Percentiles rank a stretch among this genome's conserved stretches.
These are phyloP conservation scores for Castanopsis chinensis DNA, from an alignment of 306 rosid species.

Conservation along the genomic window DNA sequence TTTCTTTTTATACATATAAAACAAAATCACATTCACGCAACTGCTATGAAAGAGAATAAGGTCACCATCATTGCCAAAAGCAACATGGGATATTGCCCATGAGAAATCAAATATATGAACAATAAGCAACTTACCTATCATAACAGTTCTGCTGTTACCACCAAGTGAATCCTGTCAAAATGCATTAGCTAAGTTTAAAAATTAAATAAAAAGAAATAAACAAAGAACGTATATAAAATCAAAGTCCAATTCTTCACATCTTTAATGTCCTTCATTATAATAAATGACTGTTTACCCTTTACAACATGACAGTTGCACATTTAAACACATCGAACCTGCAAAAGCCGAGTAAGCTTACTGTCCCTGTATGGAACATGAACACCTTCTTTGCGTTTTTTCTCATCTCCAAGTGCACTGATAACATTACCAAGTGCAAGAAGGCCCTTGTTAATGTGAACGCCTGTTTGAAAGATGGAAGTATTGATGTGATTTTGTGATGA, in stretches of 20 bases:
- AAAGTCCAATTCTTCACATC: background rate
- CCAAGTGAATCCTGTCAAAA: constrained; percentile 97
- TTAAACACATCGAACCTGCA: constrained; percentile 66
- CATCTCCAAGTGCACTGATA: constrained; percentile 99
- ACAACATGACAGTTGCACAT: constrained; percentile 10
- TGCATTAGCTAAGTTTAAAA: constrained; percentile 15
- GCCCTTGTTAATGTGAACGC: constrained; percentile 96
- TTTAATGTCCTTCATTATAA: constrained; percentile 1
- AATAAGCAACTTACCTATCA: constrained; percentile 70
- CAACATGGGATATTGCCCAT: background rate
- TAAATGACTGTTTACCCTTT: constrained; percentile 11
- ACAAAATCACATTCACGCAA: background rate
- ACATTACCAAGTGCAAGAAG: constrained; percentile 99
- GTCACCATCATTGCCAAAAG: background rate
- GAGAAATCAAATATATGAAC: constrained; percentile 2
- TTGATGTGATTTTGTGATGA: constrained; percentile 22
- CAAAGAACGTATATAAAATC: background rate
- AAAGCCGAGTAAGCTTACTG: constrained; percentile 96
- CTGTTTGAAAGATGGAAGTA: constrained; percentile 46
- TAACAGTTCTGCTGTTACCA: constrained; percentile 98
- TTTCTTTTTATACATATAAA: background rate
- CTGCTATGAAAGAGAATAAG: constrained; percentile 5
- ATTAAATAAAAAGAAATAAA: constrained; percentile 4
- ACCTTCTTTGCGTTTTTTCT: constrained; percentile 97
- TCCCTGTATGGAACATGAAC: constrained; percentile 97